Percentiles rank a stretch among this genome's conserved stretches.
These are phyloP conservation scores for Cucurbita pepo DNA, from an alignment of 306 rosid species.

Conservation along the genomic window DNA sequence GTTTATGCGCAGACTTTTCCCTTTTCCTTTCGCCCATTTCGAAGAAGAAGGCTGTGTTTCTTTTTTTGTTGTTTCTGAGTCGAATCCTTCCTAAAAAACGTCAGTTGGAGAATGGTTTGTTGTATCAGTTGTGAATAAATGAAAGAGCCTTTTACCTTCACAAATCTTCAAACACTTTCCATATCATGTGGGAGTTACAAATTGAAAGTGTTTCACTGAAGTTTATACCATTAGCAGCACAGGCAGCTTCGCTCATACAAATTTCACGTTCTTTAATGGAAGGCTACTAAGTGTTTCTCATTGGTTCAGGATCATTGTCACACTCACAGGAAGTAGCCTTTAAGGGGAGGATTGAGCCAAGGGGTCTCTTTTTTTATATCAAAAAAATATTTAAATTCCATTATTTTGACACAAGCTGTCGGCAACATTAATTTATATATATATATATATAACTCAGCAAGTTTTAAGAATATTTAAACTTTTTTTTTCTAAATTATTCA, in stretches of 20 bases:
- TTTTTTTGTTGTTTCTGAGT: not conserved
- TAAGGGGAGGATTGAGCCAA: too few species aligned
- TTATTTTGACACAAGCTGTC: too few species aligned
- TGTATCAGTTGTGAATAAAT: not conserved
- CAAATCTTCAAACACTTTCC: not conserved
- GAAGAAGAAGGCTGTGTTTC: not conserved
- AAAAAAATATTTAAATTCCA: too few species aligned
- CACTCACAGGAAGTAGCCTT: too few species aligned
- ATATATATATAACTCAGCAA: too few species aligned
- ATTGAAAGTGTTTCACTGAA: not conserved
- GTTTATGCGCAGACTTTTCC: constrained; percentile 11
- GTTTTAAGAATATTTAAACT: too few species aligned
- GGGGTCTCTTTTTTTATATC: too few species aligned
- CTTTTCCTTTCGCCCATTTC: constrained; percentile 5
- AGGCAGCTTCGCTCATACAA: too few species aligned
- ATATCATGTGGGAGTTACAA: not conserved
- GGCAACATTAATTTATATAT: too few species aligned
- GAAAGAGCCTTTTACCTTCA: not conserved
- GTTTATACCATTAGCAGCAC: not conserved
- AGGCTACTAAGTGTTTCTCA: not conserved
- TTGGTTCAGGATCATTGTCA: not conserved
- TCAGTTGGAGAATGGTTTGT: not conserved
- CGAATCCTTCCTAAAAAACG: not conserved
- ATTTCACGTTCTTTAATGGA: not conserved
- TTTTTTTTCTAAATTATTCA: too few species aligned